Evolutionary conservation across 208 protist species (phyloP).

Genomic region (Trypanosoma rangeli): DNA sequence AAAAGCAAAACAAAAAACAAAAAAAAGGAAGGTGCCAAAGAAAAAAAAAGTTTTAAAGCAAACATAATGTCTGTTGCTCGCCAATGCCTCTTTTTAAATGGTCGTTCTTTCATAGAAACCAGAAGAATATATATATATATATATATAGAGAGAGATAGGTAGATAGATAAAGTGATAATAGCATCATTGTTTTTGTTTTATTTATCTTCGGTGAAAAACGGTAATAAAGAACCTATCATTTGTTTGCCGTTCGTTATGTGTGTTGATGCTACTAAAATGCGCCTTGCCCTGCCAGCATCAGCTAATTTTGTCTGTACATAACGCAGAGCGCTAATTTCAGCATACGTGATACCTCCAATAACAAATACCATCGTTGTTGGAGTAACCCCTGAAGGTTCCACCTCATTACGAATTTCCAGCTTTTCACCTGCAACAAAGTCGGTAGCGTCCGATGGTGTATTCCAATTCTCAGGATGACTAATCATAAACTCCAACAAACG

Average conservation of each 20-base stretch:
- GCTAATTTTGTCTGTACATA: slow-evolving; percentile 67
- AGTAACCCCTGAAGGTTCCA: slow-evolving; percentile 31
- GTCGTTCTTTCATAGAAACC: neutral
- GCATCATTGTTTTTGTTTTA: no score
- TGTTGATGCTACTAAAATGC: slow-evolving; percentile 60
- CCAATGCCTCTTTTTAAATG: neutral
- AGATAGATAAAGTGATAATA: neutral
- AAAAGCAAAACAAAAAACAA: slow-evolving; percentile 5
- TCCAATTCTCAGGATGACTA: slow-evolving; percentile 42
- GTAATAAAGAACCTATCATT: slow-evolving; percentile 52
- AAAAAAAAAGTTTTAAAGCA: slow-evolving; percentile 8
- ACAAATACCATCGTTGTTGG: slow-evolving; percentile 86
- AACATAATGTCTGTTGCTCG: neutral
- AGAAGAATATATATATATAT: no score
- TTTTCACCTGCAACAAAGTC: slow-evolving; percentile 56
- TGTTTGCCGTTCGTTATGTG: slow-evolving; percentile 63
- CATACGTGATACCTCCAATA: slow-evolving; percentile 92
- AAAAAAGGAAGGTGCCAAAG: neutral
- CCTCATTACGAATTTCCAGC: slow-evolving; percentile 47
- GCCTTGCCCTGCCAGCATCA: slow-evolving; percentile 35
- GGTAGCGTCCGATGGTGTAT: slow-evolving; percentile 31
- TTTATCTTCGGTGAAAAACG: slow-evolving; percentile 25
- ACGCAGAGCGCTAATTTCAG: slow-evolving; percentile 92
- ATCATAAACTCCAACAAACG: slow-evolving; percentile 55
- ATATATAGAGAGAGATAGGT: no score